Percentiles rank a stretch among this genome's conserved stretches.
phyloP scores from a whole-genome alignment of 179 eudicot genomes.

The Gypsophila paniculata region DNA sequence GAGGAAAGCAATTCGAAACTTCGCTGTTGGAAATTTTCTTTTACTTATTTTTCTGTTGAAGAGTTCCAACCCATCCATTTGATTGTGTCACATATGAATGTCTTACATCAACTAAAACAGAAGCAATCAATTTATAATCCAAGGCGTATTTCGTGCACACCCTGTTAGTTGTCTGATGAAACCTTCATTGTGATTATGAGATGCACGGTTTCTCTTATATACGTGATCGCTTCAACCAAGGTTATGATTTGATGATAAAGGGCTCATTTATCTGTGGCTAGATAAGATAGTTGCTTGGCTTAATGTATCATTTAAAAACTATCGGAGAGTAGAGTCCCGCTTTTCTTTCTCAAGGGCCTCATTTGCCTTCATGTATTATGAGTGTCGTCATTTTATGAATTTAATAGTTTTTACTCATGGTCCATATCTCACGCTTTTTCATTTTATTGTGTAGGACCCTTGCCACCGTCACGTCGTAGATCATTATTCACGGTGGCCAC shows the following conservation, averaged over 20 bases:
- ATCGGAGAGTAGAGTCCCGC: background rate
- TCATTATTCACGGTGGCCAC: conserved; percentile 84
- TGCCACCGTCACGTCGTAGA: conserved; percentile 84
- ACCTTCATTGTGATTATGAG: background rate
- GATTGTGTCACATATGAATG: background rate
- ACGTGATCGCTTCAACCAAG: background rate
- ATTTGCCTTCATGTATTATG: background rate
- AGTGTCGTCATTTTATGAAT: background rate
- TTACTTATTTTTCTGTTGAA: too few relatives aligned
- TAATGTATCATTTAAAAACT: too few relatives aligned
- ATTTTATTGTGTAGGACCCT: conserved; percentile 50
- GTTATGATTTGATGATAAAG: background rate
- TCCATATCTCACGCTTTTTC: conserved; percentile 8
- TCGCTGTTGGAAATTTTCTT: too few relatives aligned
- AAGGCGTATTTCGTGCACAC: background rate
- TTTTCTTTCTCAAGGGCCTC: too few relatives aligned
- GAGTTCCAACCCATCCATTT: background rate
- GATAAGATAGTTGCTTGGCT: background rate
- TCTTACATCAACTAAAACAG: background rate
- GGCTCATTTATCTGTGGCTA: background rate
- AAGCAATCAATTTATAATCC: background rate
- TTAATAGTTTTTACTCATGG: background rate
- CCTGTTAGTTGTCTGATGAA: background rate
- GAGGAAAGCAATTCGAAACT: too few relatives aligned
- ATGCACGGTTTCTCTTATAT: background rate